Conservation (phyloP, 208 protist genomes). For the Trypanosoma vivax region DNA sequence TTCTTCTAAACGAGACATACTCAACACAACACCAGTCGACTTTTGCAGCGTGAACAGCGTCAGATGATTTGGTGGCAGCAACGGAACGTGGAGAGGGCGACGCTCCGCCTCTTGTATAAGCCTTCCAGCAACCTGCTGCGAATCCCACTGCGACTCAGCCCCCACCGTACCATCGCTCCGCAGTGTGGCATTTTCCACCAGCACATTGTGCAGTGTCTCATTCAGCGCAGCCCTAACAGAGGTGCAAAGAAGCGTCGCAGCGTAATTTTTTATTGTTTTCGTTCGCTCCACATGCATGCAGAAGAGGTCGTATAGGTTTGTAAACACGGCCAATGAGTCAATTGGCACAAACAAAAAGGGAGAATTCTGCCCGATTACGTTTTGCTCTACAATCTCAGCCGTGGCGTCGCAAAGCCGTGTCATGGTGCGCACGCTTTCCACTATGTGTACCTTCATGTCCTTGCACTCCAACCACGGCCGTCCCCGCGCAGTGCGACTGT, state of each 20-base stretch:
- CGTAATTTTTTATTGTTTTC: slow-evolving; percentile 61
- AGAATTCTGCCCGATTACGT: slow-evolving; percentile 63
- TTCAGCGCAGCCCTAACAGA: slow-evolving; percentile 34
- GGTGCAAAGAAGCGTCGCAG: slow-evolving; percentile 73
- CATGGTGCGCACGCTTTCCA: slow-evolving; percentile 49
- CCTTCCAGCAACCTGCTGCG: background rate
- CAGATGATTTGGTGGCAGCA: slow-evolving; percentile 39
- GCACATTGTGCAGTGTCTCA: slow-evolving; percentile 59
- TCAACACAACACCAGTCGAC: slow-evolving; percentile 54
- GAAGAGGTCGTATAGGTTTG: slow-evolving; percentile 52
- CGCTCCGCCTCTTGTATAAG: slow-evolving; percentile 20
- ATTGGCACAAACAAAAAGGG: slow-evolving; percentile 81
- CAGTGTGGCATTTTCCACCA: slow-evolving; percentile 38
- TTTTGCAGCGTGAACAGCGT: slow-evolving; percentile 71
- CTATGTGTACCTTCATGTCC: slow-evolving; percentile 57
- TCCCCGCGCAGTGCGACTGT: slow-evolving; percentile 42
- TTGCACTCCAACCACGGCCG: slow-evolving; percentile 62
- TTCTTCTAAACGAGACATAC: slow-evolving; percentile 51
- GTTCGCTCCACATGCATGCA: slow-evolving; percentile 56
- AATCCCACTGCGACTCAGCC: background rate
- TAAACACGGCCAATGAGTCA: slow-evolving; percentile 53
- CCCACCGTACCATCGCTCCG: slow-evolving; percentile 16
- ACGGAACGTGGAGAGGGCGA: slow-evolving; percentile 25
- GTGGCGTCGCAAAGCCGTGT: slow-evolving; percentile 45
- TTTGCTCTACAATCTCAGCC: slow-evolving; percentile 59